phyloP scores from a whole-genome alignment of 352 stramenopile species.

The Phytophthora nicotianae region DNA sequence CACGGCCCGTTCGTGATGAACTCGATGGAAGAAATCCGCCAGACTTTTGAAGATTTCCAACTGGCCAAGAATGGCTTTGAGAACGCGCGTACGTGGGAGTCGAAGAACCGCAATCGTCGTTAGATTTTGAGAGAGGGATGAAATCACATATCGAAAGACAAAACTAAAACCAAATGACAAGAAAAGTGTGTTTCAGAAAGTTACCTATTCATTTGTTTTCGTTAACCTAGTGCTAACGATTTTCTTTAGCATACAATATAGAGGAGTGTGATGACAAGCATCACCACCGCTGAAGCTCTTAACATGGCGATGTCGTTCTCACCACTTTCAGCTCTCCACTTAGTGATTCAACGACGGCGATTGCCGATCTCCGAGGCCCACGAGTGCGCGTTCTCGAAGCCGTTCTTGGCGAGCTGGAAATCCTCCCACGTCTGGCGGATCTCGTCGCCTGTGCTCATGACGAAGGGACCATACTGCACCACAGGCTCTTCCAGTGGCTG shows the following conservation, averaged over 20 bases:
- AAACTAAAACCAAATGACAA: slow-evolving; percentile 1
- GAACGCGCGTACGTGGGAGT: slow-evolving; percentile 45
- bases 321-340: neutral
- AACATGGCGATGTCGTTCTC: neutral
- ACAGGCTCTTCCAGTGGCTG: slow-evolving; percentile 62
- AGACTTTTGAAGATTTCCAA: slow-evolving; percentile 52
- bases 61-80: slow-evolving; percentile 62
- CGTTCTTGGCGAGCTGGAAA: slow-evolving; percentile 58
- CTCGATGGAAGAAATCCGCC: slow-evolving; percentile 41
- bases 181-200: slow-evolving; percentile 40
- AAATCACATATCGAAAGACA: neutral
- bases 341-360: slow-evolving; percentile 19
- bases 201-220: neutral
- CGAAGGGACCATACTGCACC: slow-evolving; percentile 77
- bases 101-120: slow-evolving; percentile 30
- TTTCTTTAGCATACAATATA: slow-evolving; percentile 6
- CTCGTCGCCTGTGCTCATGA: slow-evolving; percentile 68
- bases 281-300: neutral
- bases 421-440: slow-evolving; percentile 60
- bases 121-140: too few relatives aligned
- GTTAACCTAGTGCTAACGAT: neutral
- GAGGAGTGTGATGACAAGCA: neutral
- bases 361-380: slow-evolving; percentile 64
- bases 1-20: slow-evolving; percentile 78
- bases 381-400: slow-evolving; percentile 62